Evolutionary conservation across 2,329 filamentous ascomycete species (phyloP), one percentile per base, ranked within the genome.

Genomic region (Thermochaetoides dissita): DNA sequence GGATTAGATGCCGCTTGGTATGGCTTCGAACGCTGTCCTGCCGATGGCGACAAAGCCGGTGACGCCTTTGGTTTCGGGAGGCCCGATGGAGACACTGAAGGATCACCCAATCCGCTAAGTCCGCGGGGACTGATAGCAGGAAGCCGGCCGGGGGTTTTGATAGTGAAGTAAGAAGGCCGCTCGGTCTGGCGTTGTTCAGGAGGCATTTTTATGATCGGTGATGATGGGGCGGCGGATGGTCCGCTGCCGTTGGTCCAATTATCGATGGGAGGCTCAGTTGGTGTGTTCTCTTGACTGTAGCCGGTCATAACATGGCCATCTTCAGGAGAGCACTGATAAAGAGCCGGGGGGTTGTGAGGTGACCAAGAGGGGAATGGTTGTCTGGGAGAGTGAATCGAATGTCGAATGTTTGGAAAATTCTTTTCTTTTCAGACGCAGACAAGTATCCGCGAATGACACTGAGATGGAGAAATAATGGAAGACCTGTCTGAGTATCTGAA

Each of bases 1-100:
- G 73, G 67, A 31, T 69, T 62, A 17, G 66, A 24, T 24, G 17
- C 5, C 17, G 17, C 17, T 24, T 24, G 17, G 17, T 24, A 24
- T 24, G 17, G 17, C 17, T 24, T 24, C 3, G 17, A 24, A 24
- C 17, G 57, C 55, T 78, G 72, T 49, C 72, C 71, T 38, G 71
- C 70, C 2, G 75, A 73, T 46, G 68, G 66, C 11, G 69, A 63
- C 47, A 64, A 61, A 39, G 66, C 64, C 36, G 72, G 69, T 6
- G 74, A 75, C 10, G 67, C 62, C 35, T 66, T 57, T 40, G 68
- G 56, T 47, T 64, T 71, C 17, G 17, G 17, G 5, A 24, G 17
- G 17, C 3, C 17, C 17, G 17, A 24, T 24, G 17, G 17, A 24
- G 17, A 24, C 17, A 3, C 17, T 24, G 17, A 24, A 24, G 17